Conservation (phyloP, 75 land plant species). For the Azolla pinnata region DNA sequence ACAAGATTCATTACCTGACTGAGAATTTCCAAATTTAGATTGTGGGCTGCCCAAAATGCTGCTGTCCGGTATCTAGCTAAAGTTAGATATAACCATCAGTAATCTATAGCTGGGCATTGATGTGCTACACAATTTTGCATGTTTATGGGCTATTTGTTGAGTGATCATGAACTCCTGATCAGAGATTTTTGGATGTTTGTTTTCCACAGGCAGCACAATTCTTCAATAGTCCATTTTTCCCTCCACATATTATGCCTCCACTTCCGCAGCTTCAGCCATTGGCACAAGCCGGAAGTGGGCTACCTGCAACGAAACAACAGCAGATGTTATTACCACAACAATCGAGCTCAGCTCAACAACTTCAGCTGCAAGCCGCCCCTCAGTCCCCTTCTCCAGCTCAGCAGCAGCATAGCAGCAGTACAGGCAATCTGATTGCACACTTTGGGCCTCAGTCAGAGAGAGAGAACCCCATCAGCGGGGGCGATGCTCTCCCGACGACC, state of each 20-base stretch:
- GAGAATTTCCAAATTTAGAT: no score
- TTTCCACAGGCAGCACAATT: not conserved
- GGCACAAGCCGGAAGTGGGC: no score
- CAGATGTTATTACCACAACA: not conserved
- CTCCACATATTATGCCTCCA: not conserved
- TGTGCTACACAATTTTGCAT: no score
- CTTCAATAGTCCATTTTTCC: slow-evolving; percentile 1
- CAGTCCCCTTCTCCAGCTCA: slow-evolving; percentile 2
- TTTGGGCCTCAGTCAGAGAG: slow-evolving; percentile 5
- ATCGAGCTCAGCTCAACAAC: not conserved
- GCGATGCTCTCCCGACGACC: slow-evolving; percentile 5
- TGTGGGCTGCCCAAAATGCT: no score
- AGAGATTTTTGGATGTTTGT: no score
- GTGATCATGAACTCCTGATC: no score
- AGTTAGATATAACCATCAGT: no score
- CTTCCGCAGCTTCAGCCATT: slow-evolving; percentile 3
- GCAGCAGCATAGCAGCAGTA: not conserved
- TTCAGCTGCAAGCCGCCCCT: slow-evolving; percentile 2
- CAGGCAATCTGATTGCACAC: not conserved
- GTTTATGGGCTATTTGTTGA: no score
- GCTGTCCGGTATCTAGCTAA: no score
- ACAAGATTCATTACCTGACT: no score
- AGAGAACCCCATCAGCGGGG: slow-evolving; percentile 1
- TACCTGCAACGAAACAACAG: not conserved
- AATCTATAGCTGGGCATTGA: no score